Percentiles rank a stretch among this genome's conserved stretches.
Evolutionary conservation across 2,329 filamentous ascomycete species (phyloP).

Genomic region (Claviceps paspali): DNA sequence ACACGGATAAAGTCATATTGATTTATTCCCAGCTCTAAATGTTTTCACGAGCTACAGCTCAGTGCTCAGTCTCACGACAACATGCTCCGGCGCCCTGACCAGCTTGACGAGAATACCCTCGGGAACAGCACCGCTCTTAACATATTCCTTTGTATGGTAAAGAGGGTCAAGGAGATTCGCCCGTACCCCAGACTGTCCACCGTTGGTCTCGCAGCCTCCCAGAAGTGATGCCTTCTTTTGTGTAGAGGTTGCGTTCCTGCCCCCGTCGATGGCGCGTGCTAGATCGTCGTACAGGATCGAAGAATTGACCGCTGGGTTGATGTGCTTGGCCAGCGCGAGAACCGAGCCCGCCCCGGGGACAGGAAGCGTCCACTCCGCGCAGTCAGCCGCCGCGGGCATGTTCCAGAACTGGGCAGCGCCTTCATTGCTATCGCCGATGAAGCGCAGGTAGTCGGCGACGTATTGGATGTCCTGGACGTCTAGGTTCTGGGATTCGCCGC

Average conservation of each 20-base stretch:
- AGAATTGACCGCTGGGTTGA: constrained; percentile 6
- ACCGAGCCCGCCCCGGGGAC: constrained; percentile 1
- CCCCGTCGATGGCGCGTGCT: constrained; percentile 12
- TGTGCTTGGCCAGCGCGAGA: constrained; percentile 6
- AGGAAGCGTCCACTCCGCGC: constrained; percentile 8
- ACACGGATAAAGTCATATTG: no score
- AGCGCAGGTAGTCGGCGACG: constrained; percentile 3
- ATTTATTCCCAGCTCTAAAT: no score
- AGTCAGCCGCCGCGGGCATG: constrained; percentile 8
- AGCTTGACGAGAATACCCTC: not conserved
- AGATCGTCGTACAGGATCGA: constrained; percentile 11
- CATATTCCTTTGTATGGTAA: not conserved
- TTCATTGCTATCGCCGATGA: not conserved
- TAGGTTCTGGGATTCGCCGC: constrained; percentile 2
- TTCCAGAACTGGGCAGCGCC: constrained; percentile 5
- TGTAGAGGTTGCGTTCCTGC: not conserved
- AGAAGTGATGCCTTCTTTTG: not conserved
- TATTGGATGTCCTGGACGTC: not conserved
- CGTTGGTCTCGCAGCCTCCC: not conserved
- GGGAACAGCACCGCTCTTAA: not conserved
- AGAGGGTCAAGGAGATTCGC: not conserved
- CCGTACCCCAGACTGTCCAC: not conserved
- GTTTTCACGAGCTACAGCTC: no score
- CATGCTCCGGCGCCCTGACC: not conserved
- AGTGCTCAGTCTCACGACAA: not conserved